These are phyloP conservation scores for Leishmania gerbilli DNA, from an alignment of 208 protist species.

Conservation along the genomic window DNA sequence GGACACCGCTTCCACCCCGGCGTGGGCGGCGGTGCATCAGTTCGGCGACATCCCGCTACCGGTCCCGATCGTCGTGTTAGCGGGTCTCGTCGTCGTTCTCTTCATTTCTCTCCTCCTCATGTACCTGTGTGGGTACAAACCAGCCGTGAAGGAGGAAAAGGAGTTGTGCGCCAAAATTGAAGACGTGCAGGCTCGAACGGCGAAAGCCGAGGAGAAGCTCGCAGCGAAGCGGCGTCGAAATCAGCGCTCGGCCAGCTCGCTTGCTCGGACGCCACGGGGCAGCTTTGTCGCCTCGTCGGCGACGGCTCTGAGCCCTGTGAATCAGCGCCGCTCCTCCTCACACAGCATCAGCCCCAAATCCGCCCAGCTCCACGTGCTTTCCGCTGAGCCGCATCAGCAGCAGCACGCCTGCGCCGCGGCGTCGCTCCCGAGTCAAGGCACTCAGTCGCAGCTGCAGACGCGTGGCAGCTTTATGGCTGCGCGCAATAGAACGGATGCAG, in stretches of 20 bases:
- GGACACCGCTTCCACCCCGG: not conserved
- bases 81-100: constrained; percentile 13
- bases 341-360: not conserved
- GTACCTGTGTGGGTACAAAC: constrained; percentile 14
- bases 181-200: constrained; percentile 5
- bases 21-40: not conserved
- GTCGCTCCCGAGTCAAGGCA: constrained; percentile 1
- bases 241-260: not conserved
- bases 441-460: constrained; percentile 9
- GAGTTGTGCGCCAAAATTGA: constrained; percentile 14
- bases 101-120: constrained; percentile 25
- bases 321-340: not conserved
- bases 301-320: constrained; percentile 1
- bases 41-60: constrained; percentile 23
- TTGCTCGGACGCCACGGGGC: not conserved
- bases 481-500: not conserved
- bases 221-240: constrained; percentile 5
- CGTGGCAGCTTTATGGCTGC: not conserved
- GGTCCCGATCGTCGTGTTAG: constrained; percentile 22
- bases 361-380: not conserved
- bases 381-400: not conserved
- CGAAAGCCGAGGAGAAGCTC: constrained; percentile 11
- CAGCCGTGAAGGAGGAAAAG: constrained; percentile 3
- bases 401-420: not conserved
- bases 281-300: constrained; percentile 5